A percentile compares a stretch with the other conserved stretches of the same genome.
Evolutionary conservation across 2,329 filamentous ascomycete species (phyloP).

Genomic region (Zasmidium citrigriseum): DNA sequence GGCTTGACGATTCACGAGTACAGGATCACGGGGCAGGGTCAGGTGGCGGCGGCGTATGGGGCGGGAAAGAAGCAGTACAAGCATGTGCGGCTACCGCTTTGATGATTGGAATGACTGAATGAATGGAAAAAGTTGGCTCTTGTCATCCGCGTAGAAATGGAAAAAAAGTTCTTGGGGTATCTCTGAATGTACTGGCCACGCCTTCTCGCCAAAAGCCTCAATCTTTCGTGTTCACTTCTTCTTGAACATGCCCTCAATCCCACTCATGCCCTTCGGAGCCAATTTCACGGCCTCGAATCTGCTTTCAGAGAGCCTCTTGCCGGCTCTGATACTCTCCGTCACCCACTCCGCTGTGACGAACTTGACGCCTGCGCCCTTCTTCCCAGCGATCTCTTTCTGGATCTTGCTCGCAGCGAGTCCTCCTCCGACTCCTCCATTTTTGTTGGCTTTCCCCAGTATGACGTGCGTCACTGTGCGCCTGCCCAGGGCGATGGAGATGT

Average conservation of each 20-base stretch:
- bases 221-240: constrained; percentile 12
- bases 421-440: constrained; percentile 56
- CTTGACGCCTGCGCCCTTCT: constrained; percentile 70
- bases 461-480: constrained; percentile 81
- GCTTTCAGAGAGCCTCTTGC: constrained; percentile 72
- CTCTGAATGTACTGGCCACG: constrained; percentile 1
- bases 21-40: constrained; percentile 79
- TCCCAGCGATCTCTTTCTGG: constrained; percentile 72
- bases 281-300: constrained; percentile 67
- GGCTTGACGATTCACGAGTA: constrained; percentile 98
- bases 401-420: constrained; percentile 77
- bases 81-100: constrained; percentile 52
- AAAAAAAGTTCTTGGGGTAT: constrained; percentile 8
- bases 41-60: constrained; percentile 75
- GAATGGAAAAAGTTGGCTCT: not conserved
- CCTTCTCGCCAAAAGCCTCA: not conserved
- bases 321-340: constrained; percentile 77
- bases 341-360: constrained; percentile 84
- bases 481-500: constrained; percentile 68
- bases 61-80: constrained; percentile 55
- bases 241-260: constrained; percentile 53
- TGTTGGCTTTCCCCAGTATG: constrained; percentile 66
- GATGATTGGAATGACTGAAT: not conserved
- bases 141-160: not conserved
- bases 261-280: constrained; percentile 63